Conservation (phyloP, 768 basidiomycete genomes). For the Rhizopogon salebrosus region DNA sequence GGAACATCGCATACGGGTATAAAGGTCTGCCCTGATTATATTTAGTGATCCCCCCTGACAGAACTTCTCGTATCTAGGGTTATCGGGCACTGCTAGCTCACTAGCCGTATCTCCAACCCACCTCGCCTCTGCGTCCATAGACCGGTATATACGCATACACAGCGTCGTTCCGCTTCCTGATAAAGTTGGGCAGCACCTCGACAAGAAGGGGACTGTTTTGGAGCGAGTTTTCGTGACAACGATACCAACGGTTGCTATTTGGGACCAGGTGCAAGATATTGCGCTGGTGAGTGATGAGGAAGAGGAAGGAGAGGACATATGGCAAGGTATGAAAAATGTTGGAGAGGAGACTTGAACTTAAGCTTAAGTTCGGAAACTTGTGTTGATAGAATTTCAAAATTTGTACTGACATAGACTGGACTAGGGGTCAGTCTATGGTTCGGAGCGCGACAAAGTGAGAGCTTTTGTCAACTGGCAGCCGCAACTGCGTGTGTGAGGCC, state of each 20-base stretch:
- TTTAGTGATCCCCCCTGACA: neutral
- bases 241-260: slow-evolving; percentile 56
- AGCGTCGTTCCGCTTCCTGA: slow-evolving; percentile 49
- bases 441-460: too few relatives aligned
- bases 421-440: too few relatives aligned
- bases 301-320: slow-evolving; percentile 55
- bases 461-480: too few relatives aligned
- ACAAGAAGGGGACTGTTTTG: slow-evolving; percentile 54
- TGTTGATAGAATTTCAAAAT: too few relatives aligned
- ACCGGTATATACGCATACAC: slow-evolving; percentile 70
- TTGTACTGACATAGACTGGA: too few relatives aligned
- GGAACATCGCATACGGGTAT: slow-evolving; percentile 58
- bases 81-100: slow-evolving; percentile 67
- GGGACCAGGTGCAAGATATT: slow-evolving; percentile 40
- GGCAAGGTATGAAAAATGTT: slow-evolving; percentile 60
- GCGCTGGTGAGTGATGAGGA: slow-evolving; percentile 12
- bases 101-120: slow-evolving; percentile 49
- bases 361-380: too few relatives aligned
- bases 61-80: slow-evolving; percentile 35
- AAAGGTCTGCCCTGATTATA: slow-evolving; percentile 40
- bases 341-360: slow-evolving; percentile 29
- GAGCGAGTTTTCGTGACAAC: slow-evolving; percentile 62
- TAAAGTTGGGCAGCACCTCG: slow-evolving; percentile 43
- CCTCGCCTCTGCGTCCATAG: slow-evolving; percentile 59
- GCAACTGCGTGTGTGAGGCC: too few relatives aligned